These are phyloP conservation scores for Geotrichum restrictum DNA, from an alignment of 1,139 yeast species.

Conservation along the genomic window DNA sequence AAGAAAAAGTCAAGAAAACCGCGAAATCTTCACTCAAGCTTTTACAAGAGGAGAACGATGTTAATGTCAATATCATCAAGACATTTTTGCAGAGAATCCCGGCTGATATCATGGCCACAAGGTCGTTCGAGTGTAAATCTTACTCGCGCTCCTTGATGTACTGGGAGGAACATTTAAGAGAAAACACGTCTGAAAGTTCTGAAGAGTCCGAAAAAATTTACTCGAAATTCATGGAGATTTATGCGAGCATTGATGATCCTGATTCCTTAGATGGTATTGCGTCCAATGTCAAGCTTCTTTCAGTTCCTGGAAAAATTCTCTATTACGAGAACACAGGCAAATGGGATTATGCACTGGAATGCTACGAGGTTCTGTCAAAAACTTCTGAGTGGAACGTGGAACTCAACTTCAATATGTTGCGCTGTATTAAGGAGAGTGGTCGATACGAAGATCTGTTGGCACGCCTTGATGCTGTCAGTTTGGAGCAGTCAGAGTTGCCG, in stretches of 20 bases:
- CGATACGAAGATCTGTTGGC: conserved; percentile 49
- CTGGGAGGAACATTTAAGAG: conserved; percentile 64
- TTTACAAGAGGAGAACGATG: conserved; percentile 19
- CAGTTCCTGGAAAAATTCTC: conserved; percentile 65
- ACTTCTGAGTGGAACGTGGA: conserved; percentile 36
- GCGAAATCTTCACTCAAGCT: conserved; percentile 1
- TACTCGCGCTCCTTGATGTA: conserved; percentile 87
- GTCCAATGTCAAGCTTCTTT: conserved; percentile 65
- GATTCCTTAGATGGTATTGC: conserved; percentile 88
- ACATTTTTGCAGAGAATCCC: conserved; percentile 55
- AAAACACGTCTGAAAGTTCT: conserved; percentile 29
- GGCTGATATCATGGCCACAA: conserved; percentile 63
- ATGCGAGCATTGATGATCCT: conserved; percentile 80
- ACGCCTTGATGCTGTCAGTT: conserved; percentile 25
- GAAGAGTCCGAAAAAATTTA: conserved; percentile 31
- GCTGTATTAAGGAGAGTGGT: conserved; percentile 57
- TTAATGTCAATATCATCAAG: conserved; percentile 35
- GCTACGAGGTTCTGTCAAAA: conserved; percentile 66
- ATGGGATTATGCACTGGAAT: conserved; percentile 85
- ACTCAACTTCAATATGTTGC: conserved; percentile 44
- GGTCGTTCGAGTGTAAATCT: conserved; percentile 80
- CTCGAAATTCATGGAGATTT: conserved; percentile 60
- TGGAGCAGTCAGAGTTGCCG: conserved; percentile 19
- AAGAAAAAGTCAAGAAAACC: conserved; percentile 15
- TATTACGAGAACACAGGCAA: conserved; percentile 82